Percentiles rank a stretch among this genome's conserved stretches.
These are phyloP conservation scores for Lolium multiflorum DNA, from an alignment of 176 grass and related monocot genomes.

Conservation along the genomic window DNA sequence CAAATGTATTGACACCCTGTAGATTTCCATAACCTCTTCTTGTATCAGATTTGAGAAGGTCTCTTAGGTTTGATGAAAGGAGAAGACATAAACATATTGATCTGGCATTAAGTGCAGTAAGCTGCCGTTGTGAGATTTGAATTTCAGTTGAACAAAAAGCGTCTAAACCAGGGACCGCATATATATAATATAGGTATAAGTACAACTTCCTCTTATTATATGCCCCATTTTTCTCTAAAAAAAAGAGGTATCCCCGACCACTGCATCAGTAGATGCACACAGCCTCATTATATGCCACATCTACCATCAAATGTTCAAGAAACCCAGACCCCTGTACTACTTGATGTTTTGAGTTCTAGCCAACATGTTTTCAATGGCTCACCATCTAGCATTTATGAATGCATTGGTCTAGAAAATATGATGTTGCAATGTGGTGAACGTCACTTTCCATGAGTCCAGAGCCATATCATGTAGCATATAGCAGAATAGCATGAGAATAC, in stretches of 20 bases:
- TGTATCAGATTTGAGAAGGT: not conserved
- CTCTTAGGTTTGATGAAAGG: not conserved
- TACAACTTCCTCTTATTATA: not conserved
- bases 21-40: not conserved
- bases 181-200: not conserved
- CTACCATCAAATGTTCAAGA: constrained; percentile 18
- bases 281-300: not conserved
- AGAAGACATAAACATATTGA: not conserved
- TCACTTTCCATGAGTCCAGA: not conserved
- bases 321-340: not conserved
- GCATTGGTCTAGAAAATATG: constrained; percentile 29
- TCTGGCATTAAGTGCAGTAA: constrained; percentile 16
- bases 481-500: constrained; percentile 4
- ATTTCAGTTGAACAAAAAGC: not conserved
- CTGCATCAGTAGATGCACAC: too few relatives aligned
- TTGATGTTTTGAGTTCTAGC: constrained; percentile 4
- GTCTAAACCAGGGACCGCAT: not conserved
- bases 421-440: not conserved
- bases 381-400: not conserved
- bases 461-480: not conserved
- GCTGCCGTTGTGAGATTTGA: not conserved
- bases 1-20: not conserved
- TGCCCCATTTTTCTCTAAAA: too few relatives aligned
- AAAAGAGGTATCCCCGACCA: too few relatives aligned
- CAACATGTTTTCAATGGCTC: not conserved